Evolutionary conservation across 2,329 filamentous ascomycete species (phyloP), one percentile per base, ranked within the genome.

Genomic region (Pochonia chlamydosporia): DNA sequence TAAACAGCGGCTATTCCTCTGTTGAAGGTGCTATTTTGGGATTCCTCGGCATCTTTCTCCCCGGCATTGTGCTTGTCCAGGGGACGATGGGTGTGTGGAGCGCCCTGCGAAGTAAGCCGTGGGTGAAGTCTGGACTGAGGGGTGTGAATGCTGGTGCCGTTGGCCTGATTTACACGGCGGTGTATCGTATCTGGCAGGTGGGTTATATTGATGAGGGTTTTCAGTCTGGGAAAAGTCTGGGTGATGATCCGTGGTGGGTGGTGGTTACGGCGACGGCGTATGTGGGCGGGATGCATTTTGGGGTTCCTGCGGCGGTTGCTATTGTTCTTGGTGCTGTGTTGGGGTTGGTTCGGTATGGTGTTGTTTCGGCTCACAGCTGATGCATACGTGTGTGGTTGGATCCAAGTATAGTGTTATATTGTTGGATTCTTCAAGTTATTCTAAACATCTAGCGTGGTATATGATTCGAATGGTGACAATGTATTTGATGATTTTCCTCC

Each of bases 101-200:
- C n/a, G 40, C 20, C 10, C 14, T 43, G 25, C 63, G 79, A 2
- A 63, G 60, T 4, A 61, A 63, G 40, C 65, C 67, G 4, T 70
- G 68, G 58, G 74, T 82, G 1, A 72, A 68, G 42, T 71, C 73
- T 13, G 60, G 69, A 0, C 54, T 84, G 9, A 59, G 79, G 13
- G 80, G 81, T 0, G 61, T 83, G 5, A 84, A 84, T 56, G 78
- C 81, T 0, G 70, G 69, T 0, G 81, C 81, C 0, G 77, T 84
- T 0, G 81, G 81, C 0, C 54, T 84, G 30, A 76, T 84, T 1
- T 85, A 80, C 45, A 83, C 80, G 1, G 81, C 81, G 0, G 79
- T 85, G 1, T 84, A 84, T 51, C 66, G 79, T 3, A 62, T 84
- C 7, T 83, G 78, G 77, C 71, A 81, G 62, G 76, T 84, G 54